A percentile compares a stretch with the other conserved stretches of the same genome.
phyloP scores from a whole-genome alignment of 495 filamentous ascomycete species.

The Xylaria curta region DNA sequence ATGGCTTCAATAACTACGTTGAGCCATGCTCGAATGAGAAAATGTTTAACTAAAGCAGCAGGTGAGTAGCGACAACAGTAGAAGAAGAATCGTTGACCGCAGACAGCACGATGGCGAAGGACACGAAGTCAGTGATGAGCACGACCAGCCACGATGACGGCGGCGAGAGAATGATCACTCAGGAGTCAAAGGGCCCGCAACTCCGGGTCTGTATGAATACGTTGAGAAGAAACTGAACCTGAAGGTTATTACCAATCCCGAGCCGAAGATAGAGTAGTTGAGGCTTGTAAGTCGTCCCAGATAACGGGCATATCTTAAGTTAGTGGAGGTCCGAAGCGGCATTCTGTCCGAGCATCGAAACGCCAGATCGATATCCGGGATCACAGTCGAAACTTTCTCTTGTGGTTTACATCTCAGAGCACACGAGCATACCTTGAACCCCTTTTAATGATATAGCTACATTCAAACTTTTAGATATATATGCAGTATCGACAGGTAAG shows the following conservation, averaged over 20 bases:
- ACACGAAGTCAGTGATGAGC: too few species aligned
- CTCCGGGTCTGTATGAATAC: background rate
- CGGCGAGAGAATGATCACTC: background rate
- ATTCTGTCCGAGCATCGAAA: background rate
- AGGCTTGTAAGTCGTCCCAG: too few species aligned
- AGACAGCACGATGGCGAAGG: too few species aligned
- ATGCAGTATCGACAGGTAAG: background rate
- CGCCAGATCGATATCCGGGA: background rate
- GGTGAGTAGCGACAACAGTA: too few species aligned
- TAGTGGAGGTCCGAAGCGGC: background rate
- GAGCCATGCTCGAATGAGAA: too few species aligned
- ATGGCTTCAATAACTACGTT: background rate
- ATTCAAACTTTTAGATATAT: background rate
- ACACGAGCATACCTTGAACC: too few species aligned
- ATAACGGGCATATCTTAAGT: background rate
- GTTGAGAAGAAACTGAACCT: background rate
- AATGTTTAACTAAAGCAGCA: background rate
- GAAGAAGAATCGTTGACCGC: too few species aligned
- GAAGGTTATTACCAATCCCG: too few species aligned
- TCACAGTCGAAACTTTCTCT: background rate
- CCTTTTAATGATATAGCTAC: background rate
- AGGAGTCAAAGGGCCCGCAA: background rate
- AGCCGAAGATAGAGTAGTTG: too few species aligned
- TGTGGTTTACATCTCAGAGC: too few species aligned
- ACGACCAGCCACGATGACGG: too few species aligned